Evolutionary conservation across 202 grass and related monocot genomes (phyloP), one percentile per base, ranked within the genome.

Genomic region (Saccharum hybrid): DNA sequence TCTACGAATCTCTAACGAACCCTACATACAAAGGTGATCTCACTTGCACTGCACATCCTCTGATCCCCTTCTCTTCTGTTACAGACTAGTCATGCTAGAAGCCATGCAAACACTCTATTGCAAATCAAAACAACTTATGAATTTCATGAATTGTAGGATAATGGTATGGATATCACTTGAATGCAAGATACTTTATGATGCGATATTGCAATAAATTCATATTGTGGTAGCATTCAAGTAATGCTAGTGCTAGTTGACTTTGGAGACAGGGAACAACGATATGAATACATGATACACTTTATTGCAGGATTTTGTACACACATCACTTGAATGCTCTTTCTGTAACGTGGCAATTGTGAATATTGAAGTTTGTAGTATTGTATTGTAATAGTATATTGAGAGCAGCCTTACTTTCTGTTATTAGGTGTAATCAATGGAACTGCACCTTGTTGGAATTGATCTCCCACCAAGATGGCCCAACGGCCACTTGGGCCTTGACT

Each of bases 371-470:
- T 56, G 18, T 19, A 56, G 16, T 52, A 52, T 52, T 52, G 48
- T 16, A 19, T 19, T n/a, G 51, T n/a, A 19, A 2, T n/a, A 56
- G 18, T 8, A 60, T 60, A 60, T 23, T 60, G 56, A 60, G 56
- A 60, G 56, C 3, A 3, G n/a, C 56, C 56, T 23, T 23, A 33
- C 41, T 15, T 65, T 34, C 6, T 68, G 7, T 42, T 63, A 31
- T 43, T 37, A 97, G 94, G 95, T 22, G 48, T 98, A 63, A 94
- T 98, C 56, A 98, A 98, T 28, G 92, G 90, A 86, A 98, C 95
- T 0, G 90, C 95, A 66, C 95, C 95, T 10, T n/a, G n/a, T n/a
- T n/a, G n/a, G n/a, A n/a, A n/a, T n/a, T n/a, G n/a, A n/a, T n/a
- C n/a, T n/a, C n/a, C n/a, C n/a, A n/a, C n/a, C n/a, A n/a, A n/a